phyloP scores from a whole-genome alignment of 257 asterid species.

The Sherardia arvensis region DNA sequence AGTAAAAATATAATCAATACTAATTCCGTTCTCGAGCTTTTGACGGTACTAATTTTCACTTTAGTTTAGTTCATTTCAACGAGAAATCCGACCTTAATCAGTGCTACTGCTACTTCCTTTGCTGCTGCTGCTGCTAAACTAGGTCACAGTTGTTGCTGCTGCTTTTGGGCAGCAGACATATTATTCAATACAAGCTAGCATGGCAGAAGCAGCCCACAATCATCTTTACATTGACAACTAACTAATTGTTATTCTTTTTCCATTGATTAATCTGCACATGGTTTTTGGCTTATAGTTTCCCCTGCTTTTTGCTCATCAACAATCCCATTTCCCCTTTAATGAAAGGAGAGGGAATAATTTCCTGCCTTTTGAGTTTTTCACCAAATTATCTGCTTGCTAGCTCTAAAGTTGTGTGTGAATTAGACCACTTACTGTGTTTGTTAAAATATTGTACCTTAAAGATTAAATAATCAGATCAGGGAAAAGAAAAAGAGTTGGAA shows the following conservation, averaged over 20 bases:
- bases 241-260: too few species aligned
- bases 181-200: too few species aligned
- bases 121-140: background rate
- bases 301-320: background rate
- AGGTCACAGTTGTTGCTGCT: background rate
- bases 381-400: background rate
- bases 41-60: too few species aligned
- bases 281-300: background rate
- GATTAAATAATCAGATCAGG: too few species aligned
- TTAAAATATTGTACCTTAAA: too few species aligned
- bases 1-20: too few species aligned
- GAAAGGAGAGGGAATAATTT: background rate
- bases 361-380: background rate
- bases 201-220: background rate
- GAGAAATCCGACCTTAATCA: too few species aligned
- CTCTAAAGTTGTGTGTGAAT: slow-evolving; percentile 6
- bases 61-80: too few species aligned
- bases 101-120: too few species aligned
- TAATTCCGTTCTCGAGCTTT: too few species aligned
- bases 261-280: slow-evolving; percentile 3
- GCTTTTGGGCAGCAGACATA: background rate
- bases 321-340: background rate
- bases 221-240: background rate
- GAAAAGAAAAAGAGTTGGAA: background rate
- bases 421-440: slow-evolving; percentile 6